Conservation (phyloP, 805 yeast species). For the Lachancea dasiensis region DNA sequence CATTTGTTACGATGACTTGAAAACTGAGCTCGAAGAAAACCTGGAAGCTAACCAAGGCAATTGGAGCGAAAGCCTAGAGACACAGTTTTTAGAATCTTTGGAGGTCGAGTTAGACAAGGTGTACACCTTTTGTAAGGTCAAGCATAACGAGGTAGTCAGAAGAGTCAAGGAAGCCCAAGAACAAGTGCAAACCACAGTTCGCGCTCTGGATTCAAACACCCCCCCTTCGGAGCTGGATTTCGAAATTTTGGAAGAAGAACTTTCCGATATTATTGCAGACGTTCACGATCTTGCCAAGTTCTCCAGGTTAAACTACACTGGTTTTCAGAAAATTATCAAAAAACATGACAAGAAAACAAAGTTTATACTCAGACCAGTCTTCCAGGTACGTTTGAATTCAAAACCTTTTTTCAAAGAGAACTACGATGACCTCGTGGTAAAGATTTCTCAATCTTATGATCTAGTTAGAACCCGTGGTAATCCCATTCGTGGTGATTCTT, state of each 20-base stretch:
- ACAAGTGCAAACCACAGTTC: constrained; percentile 61
- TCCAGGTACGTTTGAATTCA: constrained; percentile 85
- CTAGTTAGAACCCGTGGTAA: constrained; percentile 93
- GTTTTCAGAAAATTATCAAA: constrained; percentile 93
- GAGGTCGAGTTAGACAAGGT: constrained; percentile 91
- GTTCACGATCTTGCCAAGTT: constrained; percentile 95
- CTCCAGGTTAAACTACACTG: constrained; percentile 89
- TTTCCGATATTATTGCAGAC: constrained; percentile 88
- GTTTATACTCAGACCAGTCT: constrained; percentile 79
- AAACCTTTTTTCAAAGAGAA: constrained; percentile 96
- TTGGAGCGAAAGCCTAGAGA: constrained; percentile 81
- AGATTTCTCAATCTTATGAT: constrained; percentile 83
- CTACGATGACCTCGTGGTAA: constrained; percentile 82
- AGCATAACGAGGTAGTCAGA: constrained; percentile 77
- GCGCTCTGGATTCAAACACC: constrained; percentile 43
- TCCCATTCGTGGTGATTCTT: constrained; percentile 88
- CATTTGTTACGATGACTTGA: constrained; percentile 85
- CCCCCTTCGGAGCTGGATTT: constrained; percentile 62
- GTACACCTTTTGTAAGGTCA: constrained; percentile 82
- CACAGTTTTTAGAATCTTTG: constrained; percentile 64
- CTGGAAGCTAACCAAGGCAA: constrained; percentile 44
- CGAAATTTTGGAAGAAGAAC: constrained; percentile 66
- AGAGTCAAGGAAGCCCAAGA: constrained; percentile 78
- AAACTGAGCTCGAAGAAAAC: constrained; percentile 69
- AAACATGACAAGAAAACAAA: constrained; percentile 91